Base-by-base conservation (phyloP, 2,329 filamentous ascomycete genomes). In the Byssochlamys sp. region DNA sequence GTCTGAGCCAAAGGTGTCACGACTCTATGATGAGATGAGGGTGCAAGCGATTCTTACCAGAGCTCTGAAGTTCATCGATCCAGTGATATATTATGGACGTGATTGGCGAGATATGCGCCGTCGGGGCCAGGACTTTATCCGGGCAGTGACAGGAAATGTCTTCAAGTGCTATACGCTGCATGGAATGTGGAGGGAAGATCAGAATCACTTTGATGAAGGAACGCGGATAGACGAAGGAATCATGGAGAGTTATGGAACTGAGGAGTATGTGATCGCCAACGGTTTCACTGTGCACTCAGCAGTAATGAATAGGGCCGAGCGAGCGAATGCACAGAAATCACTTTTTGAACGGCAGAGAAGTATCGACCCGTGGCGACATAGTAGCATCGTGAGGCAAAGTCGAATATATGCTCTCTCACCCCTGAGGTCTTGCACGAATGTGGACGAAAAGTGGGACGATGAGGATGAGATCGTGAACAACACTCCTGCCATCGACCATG, bases 161-260 rank as follows among this genome's bases (percentile, higher is more conserved):
- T 57, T 54, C 55, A 68, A 66, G 19, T 65, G 61, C 25, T 69
- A 68, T 35, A 65, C 56, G 1, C 55, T 58, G 3, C 65, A 69
- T 54, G 67, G 68, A 5, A 24, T 3, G 10, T 69, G 66, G 66
- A 14, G 29, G 3, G 12, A 49, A 2, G 61, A 68, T 24, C 0
- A 14, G 0, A 12, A 24, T 0, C 56, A 60, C 1, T 11, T 3
- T 1, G 52, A 35, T 0, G 60, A 64, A 2, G 45, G 25, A 1
- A 58, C 52, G 3, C 4, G 25, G 0, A 1, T 58, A 0, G 67
- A 69, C 14, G n/a, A 49, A 19, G 64, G 63, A 0, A 39, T 52
- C 2, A 3, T 55, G 1, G 49, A 54, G 7, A 31, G 14, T 1
- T 61, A 61, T 26, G 29, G 35, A 0, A 25, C 24, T 1, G 1